Percentiles rank a stretch among this genome's conserved stretches.
phyloP scores from a whole-genome alignment of 257 asterid genomes.

The Knoxia roxburghii region DNA sequence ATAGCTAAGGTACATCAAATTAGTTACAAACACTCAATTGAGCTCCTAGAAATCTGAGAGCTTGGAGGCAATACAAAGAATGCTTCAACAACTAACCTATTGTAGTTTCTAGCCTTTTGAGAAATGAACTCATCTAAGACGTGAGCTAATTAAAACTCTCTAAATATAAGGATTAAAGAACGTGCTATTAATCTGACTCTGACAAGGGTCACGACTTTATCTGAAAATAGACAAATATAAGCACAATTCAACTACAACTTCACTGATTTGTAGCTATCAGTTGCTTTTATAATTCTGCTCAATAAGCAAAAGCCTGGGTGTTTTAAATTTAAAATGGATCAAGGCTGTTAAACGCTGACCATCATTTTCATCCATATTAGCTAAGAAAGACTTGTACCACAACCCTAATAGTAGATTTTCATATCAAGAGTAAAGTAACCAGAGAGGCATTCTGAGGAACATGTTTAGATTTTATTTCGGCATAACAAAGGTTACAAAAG shows the following conservation, averaged over 20 bases:
- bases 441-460: not conserved
- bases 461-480: conserved; percentile 6
- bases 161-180: not conserved
- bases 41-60: not conserved
- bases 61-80: not conserved
- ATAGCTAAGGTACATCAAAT: not conserved
- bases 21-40: not conserved
- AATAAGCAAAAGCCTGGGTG: not conserved
- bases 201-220: not conserved
- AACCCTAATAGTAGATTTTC: not conserved
- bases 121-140: not conserved
- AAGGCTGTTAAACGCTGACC: not conserved
- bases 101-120: not conserved
- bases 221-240: not conserved
- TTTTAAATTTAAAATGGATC: not conserved
- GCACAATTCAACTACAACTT: not conserved
- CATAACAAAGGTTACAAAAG: not conserved
- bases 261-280: not conserved
- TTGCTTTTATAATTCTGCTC: not conserved
- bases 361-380: not conserved
- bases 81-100: not conserved
- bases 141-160: conserved; percentile 3
- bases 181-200: not conserved
- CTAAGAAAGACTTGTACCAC: not conserved
- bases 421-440: not conserved